Evolutionary conservation across 2,329 filamentous ascomycete genomes (phyloP).

Genomic region (Xylariaceae sp.): DNA sequence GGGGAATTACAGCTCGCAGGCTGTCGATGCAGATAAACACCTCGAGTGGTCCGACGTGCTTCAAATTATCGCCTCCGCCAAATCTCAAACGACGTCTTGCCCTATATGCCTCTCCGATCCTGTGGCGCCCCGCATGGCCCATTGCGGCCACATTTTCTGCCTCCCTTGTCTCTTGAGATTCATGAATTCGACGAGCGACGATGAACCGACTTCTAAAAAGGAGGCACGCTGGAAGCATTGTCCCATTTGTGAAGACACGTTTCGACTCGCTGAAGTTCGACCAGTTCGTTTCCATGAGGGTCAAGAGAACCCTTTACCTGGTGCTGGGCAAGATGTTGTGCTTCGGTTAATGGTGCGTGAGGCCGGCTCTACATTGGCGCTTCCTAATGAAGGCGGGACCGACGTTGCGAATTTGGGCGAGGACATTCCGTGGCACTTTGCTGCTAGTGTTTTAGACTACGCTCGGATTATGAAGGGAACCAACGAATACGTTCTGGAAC

Average conservation of each 20-base stretch:
- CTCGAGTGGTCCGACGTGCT: slow-evolving; percentile 87
- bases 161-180: slow-evolving; percentile 89
- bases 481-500: slow-evolving; percentile 75
- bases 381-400: slow-evolving; percentile 74
- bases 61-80: slow-evolving; percentile 84
- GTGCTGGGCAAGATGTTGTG: slow-evolving; percentile 84
- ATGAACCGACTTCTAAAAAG: slow-evolving; percentile 64
- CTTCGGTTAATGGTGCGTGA: slow-evolving; percentile 79
- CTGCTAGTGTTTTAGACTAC: slow-evolving; percentile 90
- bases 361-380: slow-evolving; percentile 75
- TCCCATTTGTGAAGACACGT: slow-evolving; percentile 87
- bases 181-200: slow-evolving; percentile 78
- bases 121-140: slow-evolving; percentile 92
- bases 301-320: slow-evolving; percentile 75
- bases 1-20: slow-evolving; percentile 74
- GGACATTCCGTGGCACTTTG: slow-evolving; percentile 91
- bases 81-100: slow-evolving; percentile 84
- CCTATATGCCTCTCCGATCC: slow-evolving; percentile 93
- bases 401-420: slow-evolving; percentile 65
- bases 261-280: slow-evolving; percentile 86
- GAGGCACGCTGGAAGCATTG: slow-evolving; percentile 87
- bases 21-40: slow-evolving; percentile 80
- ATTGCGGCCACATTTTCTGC: slow-evolving; percentile 96
- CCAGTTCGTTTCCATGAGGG: slow-evolving; percentile 89
- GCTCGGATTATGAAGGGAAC: slow-evolving; percentile 93